phyloP scores from a whole-genome alignment of 2,329 filamentous ascomycete species.

The Macrophomina phaseolina region DNA sequence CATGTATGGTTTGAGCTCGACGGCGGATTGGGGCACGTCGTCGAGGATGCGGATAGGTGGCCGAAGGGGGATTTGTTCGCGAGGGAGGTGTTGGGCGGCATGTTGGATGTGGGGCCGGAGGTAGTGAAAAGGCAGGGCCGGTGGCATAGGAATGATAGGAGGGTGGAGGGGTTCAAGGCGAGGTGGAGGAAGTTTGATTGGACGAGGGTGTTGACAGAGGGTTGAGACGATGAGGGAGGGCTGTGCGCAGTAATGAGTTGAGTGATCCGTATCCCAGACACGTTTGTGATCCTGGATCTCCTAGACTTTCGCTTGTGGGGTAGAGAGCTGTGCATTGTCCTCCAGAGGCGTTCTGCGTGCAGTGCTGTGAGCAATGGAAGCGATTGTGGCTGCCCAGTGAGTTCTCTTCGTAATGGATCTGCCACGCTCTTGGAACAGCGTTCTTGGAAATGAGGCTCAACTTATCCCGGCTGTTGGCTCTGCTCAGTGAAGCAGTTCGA shows the following conservation, averaged over 20 bases:
- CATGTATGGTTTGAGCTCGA: constrained; percentile 94
- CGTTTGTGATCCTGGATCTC: neutral
- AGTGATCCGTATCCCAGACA: neutral
- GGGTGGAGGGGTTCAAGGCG: constrained; percentile 80
- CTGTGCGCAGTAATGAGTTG: neutral
- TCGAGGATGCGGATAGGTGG: constrained; percentile 86
- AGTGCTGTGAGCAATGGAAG: no score
- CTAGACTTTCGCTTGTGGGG: neutral
- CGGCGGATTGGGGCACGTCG: constrained; percentile 88
- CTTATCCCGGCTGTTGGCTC: no score
- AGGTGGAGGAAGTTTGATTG: constrained; percentile 95
- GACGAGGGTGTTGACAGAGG: constrained; percentile 67
- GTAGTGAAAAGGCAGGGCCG: constrained; percentile 88
- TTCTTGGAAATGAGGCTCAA: no score
- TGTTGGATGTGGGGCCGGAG: constrained; percentile 82
- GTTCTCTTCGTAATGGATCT: no score
- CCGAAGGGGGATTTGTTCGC: constrained; percentile 92
- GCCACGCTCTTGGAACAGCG: no score
- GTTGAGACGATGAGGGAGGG: constrained; percentile 23
- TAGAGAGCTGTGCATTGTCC: no score
- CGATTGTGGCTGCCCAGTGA: no score
- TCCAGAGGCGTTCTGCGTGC: no score
- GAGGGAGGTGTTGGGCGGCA: constrained; percentile 87
- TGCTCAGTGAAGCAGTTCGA: no score
- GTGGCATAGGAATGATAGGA: constrained; percentile 73